Evolutionary conservation across 2,329 filamentous ascomycete species (phyloP).

Genomic region (Colletotrichum sojae): DNA sequence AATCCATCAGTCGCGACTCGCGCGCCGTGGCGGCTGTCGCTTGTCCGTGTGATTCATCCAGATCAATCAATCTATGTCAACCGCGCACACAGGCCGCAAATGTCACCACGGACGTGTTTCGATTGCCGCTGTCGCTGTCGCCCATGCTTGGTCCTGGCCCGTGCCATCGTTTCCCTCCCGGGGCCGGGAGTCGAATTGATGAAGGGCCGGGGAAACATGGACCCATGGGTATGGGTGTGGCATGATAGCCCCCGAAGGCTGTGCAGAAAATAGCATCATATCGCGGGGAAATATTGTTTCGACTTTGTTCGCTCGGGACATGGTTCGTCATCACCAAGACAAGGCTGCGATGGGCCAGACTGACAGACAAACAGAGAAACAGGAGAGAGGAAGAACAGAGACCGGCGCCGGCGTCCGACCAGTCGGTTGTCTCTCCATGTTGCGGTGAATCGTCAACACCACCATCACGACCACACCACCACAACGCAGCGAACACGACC

Average conservation of each 20-base stretch:
- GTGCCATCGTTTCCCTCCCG: neutral
- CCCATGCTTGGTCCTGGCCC: conserved; percentile 12
- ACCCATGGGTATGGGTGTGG: neutral
- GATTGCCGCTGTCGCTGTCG: conserved; percentile 34
- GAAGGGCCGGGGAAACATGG: neutral
- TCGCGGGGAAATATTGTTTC: conserved; percentile 25
- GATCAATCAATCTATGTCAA: conserved; percentile 15
- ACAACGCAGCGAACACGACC: conserved; percentile 11
- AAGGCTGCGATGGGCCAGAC: conserved; percentile 28
- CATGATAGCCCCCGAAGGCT: conserved; percentile 14
- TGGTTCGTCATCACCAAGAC: conserved; percentile 16
- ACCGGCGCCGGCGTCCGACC: conserved; percentile 20
- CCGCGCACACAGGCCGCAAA: conserved; percentile 11
- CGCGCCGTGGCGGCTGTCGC: conserved; percentile 27
- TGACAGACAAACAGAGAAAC: neutral
- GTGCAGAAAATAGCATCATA: conserved; percentile 36
- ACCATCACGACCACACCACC: conserved; percentile 2
- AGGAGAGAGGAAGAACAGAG: neutral
- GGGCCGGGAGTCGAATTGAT: conserved; percentile 12
- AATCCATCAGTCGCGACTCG: conserved; percentile 26
- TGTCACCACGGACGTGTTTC: conserved; percentile 32
- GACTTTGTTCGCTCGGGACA: conserved; percentile 6
- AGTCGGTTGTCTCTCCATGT: conserved; percentile 21
- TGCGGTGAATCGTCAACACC: conserved; percentile 20
- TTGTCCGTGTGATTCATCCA: conserved; percentile 23